Percentiles rank a stretch among this genome's conserved stretches.
Conservation (phyloP, 441 rosid genomes). For the Manihot esculenta region DNA sequence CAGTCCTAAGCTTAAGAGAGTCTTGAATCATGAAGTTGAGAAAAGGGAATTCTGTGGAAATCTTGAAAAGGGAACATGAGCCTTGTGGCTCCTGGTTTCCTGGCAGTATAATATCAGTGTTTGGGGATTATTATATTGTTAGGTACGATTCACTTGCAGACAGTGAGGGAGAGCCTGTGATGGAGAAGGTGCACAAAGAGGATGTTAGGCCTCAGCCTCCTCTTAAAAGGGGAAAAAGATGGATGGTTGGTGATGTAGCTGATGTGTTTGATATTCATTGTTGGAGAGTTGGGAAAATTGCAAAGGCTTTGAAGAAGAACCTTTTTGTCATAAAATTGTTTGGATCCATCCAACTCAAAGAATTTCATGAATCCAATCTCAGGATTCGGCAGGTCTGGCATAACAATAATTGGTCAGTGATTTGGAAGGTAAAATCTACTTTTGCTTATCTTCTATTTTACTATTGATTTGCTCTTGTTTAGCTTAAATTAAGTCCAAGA, state of each 20-base stretch:
- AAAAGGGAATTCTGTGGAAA: slow-evolving; percentile 34
- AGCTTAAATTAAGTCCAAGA: neutral
- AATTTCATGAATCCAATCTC: slow-evolving; percentile 32
- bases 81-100: slow-evolving; percentile 39
- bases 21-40: slow-evolving; percentile 28
- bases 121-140: slow-evolving; percentile 28
- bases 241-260: slow-evolving; percentile 37
- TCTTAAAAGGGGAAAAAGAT: slow-evolving; percentile 25
- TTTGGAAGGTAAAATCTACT: slow-evolving; percentile 32
- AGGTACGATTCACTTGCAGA: slow-evolving; percentile 24
- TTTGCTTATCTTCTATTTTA: neutral
- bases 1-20: slow-evolving; percentile 2
- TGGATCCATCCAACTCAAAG: slow-evolving; percentile 38
- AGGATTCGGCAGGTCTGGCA: slow-evolving; percentile 37
- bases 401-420: slow-evolving; percentile 32
- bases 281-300: slow-evolving; percentile 43
- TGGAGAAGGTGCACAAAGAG: slow-evolving; percentile 29
- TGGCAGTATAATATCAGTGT: slow-evolving; percentile 26
- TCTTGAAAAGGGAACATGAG: slow-evolving; percentile 31
- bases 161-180: slow-evolving; percentile 15
- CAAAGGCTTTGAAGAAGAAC: slow-evolving; percentile 25
- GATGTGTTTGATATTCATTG: slow-evolving; percentile 38
- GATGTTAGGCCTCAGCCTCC: slow-evolving; percentile 40
- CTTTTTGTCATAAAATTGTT: slow-evolving; percentile 36
- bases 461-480: neutral